Conservation (phyloP, 2,329 filamentous ascomycete genomes). For the Ophiostoma perfectum region DNA sequence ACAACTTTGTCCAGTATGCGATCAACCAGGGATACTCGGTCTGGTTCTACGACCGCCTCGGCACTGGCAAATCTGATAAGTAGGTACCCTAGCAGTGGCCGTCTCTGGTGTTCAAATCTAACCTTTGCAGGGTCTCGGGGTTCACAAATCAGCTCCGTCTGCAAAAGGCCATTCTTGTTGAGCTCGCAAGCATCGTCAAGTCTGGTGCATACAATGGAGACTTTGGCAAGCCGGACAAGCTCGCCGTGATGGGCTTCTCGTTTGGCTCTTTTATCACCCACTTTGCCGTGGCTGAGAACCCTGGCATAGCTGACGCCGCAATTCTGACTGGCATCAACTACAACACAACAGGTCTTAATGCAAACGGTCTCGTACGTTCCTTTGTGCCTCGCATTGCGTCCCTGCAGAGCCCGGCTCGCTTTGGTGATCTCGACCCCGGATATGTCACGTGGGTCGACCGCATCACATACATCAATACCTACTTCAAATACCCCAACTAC, state of each 20-base stretch:
- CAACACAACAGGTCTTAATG: neutral
- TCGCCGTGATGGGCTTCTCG: conserved; percentile 1
- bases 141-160: neutral
- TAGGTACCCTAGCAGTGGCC: neutral
- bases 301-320: neutral
- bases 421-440: neutral
- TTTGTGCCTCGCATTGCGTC: conserved; percentile 1
- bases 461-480: conserved; percentile 1
- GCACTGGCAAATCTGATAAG: neutral
- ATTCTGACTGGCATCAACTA: neutral
- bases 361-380: neutral
- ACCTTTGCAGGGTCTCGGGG: neutral
- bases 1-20: neutral
- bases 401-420: neutral
- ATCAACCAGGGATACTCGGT: neutral
- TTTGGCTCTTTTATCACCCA: neutral
- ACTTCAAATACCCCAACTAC: conserved; percentile 6
- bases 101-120: neutral
- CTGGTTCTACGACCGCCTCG: neutral
- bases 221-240: conserved; percentile 5
- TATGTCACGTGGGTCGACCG: conserved; percentile 7
- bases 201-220: neutral
- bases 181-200: neutral
- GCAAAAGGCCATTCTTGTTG: neutral
- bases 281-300: conserved; percentile 8